Evolutionary conservation across 495 filamentous ascomycete species (phyloP), one percentile per base, ranked within the genome.

Genomic region (Cercophora scortea): DNA sequence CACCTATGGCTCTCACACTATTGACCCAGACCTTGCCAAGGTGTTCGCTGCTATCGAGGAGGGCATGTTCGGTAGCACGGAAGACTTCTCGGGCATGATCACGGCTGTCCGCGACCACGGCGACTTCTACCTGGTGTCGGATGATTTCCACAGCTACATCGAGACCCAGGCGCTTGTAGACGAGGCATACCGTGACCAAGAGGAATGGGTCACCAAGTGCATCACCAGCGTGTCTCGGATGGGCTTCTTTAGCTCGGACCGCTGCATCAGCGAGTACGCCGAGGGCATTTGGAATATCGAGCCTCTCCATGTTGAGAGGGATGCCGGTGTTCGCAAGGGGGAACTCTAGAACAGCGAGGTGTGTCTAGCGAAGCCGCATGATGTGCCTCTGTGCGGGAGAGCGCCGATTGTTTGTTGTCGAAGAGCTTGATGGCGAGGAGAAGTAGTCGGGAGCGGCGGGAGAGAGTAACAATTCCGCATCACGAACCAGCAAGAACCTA

Each of bases 261-360:
- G 93, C n/a, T 95, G 94, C 66, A 96, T 96, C 58, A 87, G 89
- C 61, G 94, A 98, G 79, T 98, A 98, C 71, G 92, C 93, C 11
- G 91, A 98, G 69, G 84, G 76, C 46, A 96, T 98, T 62, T 98
- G 93, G 92, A 97, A 96, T 58, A 69, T 94, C 32, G 91, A 97
- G 75, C 89, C 91, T 6, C 65, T 91, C 25, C 53, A 58, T 8
- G 65, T 74, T 15, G 63, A 71, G 41, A 52, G 47, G 38, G 51
- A 48, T 1, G 38, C 41, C 25, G 38, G 49, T 25, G 4, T 42
- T 33, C 12, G 18, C 10, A 38, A 35, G 15, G 49, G 48, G 10
- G 41, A 51, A n/a, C 49, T 51, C 32, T 51, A 51, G 49, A 25
- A 25, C 25, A 25, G 25, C 25, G 25, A 25, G 25, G 2, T 25